Evolutionary conservation across 1,284 basidiomycete species (phyloP).

Genomic region (Thelephora terrestris): DNA sequence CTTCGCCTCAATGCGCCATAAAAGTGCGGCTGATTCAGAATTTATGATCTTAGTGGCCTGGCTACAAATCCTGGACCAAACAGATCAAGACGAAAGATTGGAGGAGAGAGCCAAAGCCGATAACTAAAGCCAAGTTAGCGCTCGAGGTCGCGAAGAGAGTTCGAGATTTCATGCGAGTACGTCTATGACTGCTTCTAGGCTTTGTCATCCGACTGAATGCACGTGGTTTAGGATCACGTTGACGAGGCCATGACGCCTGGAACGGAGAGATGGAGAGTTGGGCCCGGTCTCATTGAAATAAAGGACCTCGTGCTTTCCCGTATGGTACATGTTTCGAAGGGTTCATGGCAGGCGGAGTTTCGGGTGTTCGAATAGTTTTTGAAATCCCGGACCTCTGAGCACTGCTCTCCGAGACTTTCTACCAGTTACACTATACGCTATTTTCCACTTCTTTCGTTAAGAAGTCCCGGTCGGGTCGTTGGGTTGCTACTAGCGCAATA

Average conservation of each 20-base stretch:
- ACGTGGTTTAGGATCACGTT: too few species aligned
- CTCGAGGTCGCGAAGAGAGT: slow-evolving; percentile 17
- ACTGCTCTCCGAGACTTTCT: too few species aligned
- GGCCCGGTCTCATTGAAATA: slow-evolving; percentile 4
- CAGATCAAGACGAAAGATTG: slow-evolving; percentile 22
- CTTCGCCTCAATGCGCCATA: background rate
- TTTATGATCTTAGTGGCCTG: slow-evolving; percentile 21
- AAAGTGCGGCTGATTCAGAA: background rate
- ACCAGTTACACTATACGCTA: too few species aligned
- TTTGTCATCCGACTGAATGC: too few species aligned
- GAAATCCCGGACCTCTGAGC: too few species aligned
- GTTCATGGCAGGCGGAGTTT: slow-evolving; percentile 3
- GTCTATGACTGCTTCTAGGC: background rate
- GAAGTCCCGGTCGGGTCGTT: too few species aligned
- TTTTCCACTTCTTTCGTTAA: too few species aligned
- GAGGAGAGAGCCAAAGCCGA: slow-evolving; percentile 17
- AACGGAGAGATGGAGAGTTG: background rate
- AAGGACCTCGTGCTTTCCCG: slow-evolving; percentile 1
- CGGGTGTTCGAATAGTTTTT: background rate
- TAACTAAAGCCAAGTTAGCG: slow-evolving; percentile 21
- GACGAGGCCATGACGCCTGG: too few species aligned
- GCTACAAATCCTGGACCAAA: slow-evolving; percentile 18
- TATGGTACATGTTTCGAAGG: slow-evolving; percentile 2
- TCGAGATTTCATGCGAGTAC: slow-evolving; percentile 15
- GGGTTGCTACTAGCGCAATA: too few species aligned